Conservation (phyloP, 1,284 basidiomycete species). For the Cryptococcus sp. region DNA sequence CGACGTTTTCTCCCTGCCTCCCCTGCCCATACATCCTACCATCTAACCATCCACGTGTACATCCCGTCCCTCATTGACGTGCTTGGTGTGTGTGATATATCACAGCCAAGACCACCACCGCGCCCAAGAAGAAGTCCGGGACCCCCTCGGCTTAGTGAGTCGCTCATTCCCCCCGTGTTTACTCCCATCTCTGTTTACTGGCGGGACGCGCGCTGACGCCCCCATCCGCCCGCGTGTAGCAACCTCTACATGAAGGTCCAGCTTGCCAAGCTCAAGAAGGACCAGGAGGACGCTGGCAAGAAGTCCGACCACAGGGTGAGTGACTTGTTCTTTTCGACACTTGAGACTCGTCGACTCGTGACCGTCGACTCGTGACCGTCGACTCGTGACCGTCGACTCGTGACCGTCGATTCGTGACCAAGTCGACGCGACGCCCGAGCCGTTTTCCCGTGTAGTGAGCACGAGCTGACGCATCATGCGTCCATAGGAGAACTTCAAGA, state of each 20-base stretch:
- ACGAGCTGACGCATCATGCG: conserved; percentile 4
- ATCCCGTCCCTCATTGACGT: no score
- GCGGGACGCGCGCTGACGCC: conserved; percentile 1
- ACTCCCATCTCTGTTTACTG: neutral
- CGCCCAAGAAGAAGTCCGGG: conserved; percentile 30
- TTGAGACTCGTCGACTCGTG: neutral
- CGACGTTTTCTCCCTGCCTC: neutral
- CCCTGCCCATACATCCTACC: neutral
- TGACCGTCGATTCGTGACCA: neutral
- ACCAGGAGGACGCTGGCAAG: conserved; percentile 44
- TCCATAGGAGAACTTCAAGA: conserved; percentile 45
- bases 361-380: neutral
- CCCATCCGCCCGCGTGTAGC: conserved; percentile 17
- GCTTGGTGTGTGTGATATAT: neutral
- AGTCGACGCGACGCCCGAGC: no score
- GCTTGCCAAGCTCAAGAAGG: conserved; percentile 49
- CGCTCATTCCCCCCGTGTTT: neutral
- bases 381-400: neutral
- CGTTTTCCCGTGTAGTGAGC: no score
- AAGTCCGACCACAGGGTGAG: conserved; percentile 45
- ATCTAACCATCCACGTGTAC: neutral
- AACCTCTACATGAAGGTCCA: conserved; percentile 50
- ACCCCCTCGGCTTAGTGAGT: conserved; percentile 47
- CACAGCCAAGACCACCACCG: conserved; percentile 16
- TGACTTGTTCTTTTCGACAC: neutral